phyloP scores from a whole-genome alignment of 192 early-diverging fungal species.

The Allomyces arbusculus region DNA sequence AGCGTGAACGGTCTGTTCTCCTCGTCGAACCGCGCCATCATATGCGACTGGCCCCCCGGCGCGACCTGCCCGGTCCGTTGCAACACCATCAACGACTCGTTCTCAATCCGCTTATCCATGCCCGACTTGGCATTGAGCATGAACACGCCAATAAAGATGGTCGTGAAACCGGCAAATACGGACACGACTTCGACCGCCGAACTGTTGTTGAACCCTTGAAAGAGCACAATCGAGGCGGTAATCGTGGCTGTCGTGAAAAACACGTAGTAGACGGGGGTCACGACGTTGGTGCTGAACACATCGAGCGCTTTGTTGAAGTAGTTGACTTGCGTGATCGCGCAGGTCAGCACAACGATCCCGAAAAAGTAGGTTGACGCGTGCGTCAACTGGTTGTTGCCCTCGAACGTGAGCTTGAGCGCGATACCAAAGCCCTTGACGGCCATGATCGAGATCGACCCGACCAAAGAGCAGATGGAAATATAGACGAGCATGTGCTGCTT shows the following conservation, averaged over 20 bases:
- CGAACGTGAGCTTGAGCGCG: slow-evolving; percentile 77
- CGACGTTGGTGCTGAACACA: slow-evolving; percentile 74
- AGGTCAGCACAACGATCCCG: slow-evolving; percentile 48
- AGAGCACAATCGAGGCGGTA: slow-evolving; percentile 66
- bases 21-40: neutral
- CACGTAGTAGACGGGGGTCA: slow-evolving; percentile 84
- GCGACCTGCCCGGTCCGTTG: no score
- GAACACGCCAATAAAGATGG: slow-evolving; percentile 84
- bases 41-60: neutral
- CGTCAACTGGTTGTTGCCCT: slow-evolving; percentile 75
- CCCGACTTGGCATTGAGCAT: slow-evolving; percentile 29
- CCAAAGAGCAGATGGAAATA: slow-evolving; percentile 85
- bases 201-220: slow-evolving; percentile 63
- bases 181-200: slow-evolving; percentile 53
- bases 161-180: slow-evolving; percentile 72
- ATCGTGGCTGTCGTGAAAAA: slow-evolving; percentile 91
- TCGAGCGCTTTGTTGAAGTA: slow-evolving; percentile 96
- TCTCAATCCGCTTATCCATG: neutral
- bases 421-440: slow-evolving; percentile 86
- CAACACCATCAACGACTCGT: neutral
- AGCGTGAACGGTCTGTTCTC: neutral
- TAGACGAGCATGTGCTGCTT: slow-evolving; percentile 67
- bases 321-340: slow-evolving; percentile 90
- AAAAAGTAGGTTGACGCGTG: slow-evolving; percentile 81
- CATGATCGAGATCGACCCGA: slow-evolving; percentile 84